phyloP scores from a whole-genome alignment of 208 protist genomes.

The Phytomonas francai region DNA sequence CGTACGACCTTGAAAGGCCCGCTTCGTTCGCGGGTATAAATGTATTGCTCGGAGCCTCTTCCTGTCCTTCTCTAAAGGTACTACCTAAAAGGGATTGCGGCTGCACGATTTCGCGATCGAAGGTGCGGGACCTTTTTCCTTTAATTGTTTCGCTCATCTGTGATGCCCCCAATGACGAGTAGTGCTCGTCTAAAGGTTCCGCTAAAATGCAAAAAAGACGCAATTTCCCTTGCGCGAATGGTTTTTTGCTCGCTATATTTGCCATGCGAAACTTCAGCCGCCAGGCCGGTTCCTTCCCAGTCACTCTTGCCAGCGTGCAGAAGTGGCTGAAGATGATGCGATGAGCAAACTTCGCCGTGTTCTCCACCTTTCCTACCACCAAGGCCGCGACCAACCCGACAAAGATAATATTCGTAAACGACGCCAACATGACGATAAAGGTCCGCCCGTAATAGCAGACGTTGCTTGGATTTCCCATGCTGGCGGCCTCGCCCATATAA shows the following conservation, averaged over 20 bases:
- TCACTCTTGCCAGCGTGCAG: constrained; percentile 39
- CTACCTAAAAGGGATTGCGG: constrained; percentile 6
- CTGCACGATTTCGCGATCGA: constrained; percentile 2
- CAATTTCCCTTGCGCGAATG: constrained; percentile 48
- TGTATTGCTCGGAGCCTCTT: neutral
- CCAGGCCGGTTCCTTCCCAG: constrained; percentile 22
- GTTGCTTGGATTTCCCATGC: constrained; percentile 50
- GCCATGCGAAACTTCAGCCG: constrained; percentile 68
- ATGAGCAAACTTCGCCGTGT: constrained; percentile 45
- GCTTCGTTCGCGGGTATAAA: neutral
- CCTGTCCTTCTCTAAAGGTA: constrained; percentile 1
- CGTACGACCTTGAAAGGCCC: too few relatives aligned
- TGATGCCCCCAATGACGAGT: too few relatives aligned
- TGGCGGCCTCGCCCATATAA: constrained; percentile 68
- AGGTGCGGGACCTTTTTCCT: constrained; percentile 10
- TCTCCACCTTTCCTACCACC: constrained; percentile 76
- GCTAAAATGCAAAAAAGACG: constrained; percentile 61
- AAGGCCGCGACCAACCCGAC: constrained; percentile 78
- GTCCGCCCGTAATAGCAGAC: constrained; percentile 69
- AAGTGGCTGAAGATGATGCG: constrained; percentile 81
- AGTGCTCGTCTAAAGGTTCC: constrained; percentile 43
- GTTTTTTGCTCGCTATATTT: constrained; percentile 54
- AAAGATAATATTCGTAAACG: constrained; percentile 79
- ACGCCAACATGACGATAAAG: constrained; percentile 63
- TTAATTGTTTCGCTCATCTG: neutral